Percentiles rank a stretch among this genome's conserved stretches.
These are phyloP conservation scores for Suillus occidentalis DNA, from an alignment of 768 basidiomycete genomes.

Conservation along the genomic window DNA sequence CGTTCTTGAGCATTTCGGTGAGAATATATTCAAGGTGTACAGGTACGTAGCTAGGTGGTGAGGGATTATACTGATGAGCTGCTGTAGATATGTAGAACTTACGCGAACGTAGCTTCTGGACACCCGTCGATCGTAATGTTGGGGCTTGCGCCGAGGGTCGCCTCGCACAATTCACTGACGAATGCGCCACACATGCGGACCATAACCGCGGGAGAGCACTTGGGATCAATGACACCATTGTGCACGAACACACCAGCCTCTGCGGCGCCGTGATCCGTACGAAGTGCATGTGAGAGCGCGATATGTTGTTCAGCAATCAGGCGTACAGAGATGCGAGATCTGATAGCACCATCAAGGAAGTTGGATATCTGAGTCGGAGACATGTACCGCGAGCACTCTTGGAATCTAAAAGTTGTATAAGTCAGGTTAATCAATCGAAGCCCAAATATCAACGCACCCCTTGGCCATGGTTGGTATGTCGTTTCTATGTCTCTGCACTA, in stretches of 20 bases:
- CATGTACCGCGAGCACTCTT: constrained; percentile 84
- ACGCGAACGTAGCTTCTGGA: constrained; percentile 75
- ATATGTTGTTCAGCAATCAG: constrained; percentile 92
- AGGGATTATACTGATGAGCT: background rate
- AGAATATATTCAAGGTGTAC: constrained; percentile 90
- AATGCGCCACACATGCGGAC: constrained; percentile 80
- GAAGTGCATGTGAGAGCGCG: constrained; percentile 70
- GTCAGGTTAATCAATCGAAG: constrained; percentile 3
- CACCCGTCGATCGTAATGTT: constrained; percentile 70
- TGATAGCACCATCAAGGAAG: constrained; percentile 83
- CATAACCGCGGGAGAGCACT: constrained; percentile 72
- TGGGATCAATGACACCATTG: constrained; percentile 73
- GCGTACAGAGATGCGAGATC: constrained; percentile 83
- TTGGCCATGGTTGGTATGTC: constrained; percentile 92
- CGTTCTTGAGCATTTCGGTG: constrained; percentile 89
- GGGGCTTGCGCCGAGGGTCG: constrained; percentile 75
- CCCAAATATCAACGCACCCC: constrained; percentile 48
- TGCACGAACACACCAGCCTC: constrained; percentile 35
- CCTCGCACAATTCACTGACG: constrained; percentile 81
- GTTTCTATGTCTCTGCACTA: constrained; percentile 79
- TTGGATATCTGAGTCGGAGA: constrained; percentile 73
- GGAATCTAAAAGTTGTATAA: constrained; percentile 54
- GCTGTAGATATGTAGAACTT: constrained; percentile 31
- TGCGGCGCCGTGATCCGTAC: constrained; percentile 26
- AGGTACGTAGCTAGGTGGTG: constrained; percentile 66